phyloP scores from a whole-genome alignment of 1,139 yeast species.

The Eremothecium cymbalariae region DNA sequence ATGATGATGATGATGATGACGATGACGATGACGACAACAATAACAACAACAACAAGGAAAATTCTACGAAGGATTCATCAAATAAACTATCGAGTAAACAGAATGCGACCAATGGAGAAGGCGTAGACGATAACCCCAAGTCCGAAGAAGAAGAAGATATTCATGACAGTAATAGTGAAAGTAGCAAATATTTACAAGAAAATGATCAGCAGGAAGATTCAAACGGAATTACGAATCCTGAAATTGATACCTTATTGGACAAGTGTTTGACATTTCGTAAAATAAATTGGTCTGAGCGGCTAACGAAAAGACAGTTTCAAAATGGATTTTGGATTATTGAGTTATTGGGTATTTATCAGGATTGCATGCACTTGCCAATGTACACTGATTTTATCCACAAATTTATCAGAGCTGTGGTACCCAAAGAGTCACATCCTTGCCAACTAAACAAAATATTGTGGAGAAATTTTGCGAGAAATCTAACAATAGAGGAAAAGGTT shows the following conservation, averaged over 20 bases:
- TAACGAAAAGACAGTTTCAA: constrained; percentile 63
- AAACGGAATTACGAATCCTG: constrained; percentile 17
- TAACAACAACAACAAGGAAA: constrained; percentile 17
- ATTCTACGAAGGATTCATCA: constrained; percentile 12
- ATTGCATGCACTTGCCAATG: constrained; percentile 26
- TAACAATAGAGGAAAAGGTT: constrained; percentile 25
- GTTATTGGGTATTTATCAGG: constrained; percentile 58
- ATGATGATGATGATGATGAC: constrained; percentile 16
- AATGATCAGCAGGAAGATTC: constrained; percentile 14
- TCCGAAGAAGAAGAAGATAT: constrained; percentile 17
- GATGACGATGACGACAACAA: constrained; percentile 24
- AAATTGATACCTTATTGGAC: constrained; percentile 40
- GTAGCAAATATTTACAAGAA: constrained; percentile 8
- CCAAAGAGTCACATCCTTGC: constrained; percentile 18
- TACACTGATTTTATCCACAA: constrained; percentile 21
- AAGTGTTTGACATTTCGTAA: constrained; percentile 54
- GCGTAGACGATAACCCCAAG: constrained; percentile 20
- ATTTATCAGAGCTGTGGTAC: constrained; percentile 23
- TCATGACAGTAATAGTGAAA: constrained; percentile 15
- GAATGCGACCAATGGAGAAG: constrained; percentile 17
- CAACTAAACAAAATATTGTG: constrained; percentile 30
- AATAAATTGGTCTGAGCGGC: constrained; percentile 67
- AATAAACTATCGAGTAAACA: constrained; percentile 11
- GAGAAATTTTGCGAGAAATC: constrained; percentile 28
- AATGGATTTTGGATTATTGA: constrained; percentile 85